Evolutionary conservation across 1,284 basidiomycete genomes (phyloP), one percentile per base, ranked within the genome.

Genomic region (Fomitiporia mediterranea): DNA sequence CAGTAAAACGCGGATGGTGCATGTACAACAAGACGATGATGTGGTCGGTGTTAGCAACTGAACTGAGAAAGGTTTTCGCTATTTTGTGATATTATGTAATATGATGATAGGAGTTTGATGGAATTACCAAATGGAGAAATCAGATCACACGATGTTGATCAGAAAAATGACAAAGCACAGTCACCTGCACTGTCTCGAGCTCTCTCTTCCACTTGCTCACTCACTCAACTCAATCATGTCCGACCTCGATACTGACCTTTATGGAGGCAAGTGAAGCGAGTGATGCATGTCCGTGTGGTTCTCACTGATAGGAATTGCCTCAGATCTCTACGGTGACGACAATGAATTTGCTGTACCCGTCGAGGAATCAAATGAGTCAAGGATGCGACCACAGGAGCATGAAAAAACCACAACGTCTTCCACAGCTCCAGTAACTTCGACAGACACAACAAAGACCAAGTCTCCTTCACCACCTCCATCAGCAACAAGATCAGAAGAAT

Each of bases 161-260:
- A 19, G 27, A 43, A 43, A 43, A n/a, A 15, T 34, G 25, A 42
- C 51, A 39, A 53, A 21, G 25, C 39, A 30, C 9, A 34, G 9
- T 32, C 13, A 25, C 27, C 28, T 5, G n/a, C 19, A 11, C 44
- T 30, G 19, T 13, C 19, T 17, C 35, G 5, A 25, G 17, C 23
- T 15, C 7, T 30, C 25, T n/a, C 9, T 1, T 30, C 13, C 17
- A 27, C 51, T 37, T 30, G 27, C 7, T 44, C 47, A 32, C 30
- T 32, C 13, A 21, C n/a, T 21, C 52, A 28, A 54, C 42, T n/a
- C n/a, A 47, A 59, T 40, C 49, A 82, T 83, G 83, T 83, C 86
- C 61, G 86, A 89, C 74, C 84, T 89, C 68, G 89, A 91, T 69
- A 84, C 86, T 74, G 88, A 91, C 69, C 77, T 92, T 60, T 92